phyloP scores from a whole-genome alignment of 108 stramenopile species.

The Licmophora abbreviata region DNA sequence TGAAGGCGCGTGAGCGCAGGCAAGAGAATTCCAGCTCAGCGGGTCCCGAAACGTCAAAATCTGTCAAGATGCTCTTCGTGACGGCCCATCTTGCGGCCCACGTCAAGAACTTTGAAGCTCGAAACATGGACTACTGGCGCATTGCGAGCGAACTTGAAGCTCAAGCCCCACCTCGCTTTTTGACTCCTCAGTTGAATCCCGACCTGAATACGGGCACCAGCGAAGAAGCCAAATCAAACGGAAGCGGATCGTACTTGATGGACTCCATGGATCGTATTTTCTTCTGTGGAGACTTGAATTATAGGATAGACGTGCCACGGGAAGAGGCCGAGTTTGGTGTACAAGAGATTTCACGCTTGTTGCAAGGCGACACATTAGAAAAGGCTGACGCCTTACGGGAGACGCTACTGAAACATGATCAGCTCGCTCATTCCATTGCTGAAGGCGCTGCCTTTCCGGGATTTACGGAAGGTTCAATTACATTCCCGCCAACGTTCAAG shows the following conservation, averaged over 20 bases:
- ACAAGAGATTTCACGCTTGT: slow-evolving; percentile 2
- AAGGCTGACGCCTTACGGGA: slow-evolving; percentile 19
- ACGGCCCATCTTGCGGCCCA: slow-evolving; percentile 85
- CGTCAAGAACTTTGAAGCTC: slow-evolving; percentile 73
- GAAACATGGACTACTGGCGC: slow-evolving; percentile 81
- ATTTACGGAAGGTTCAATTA: slow-evolving; percentile 68
- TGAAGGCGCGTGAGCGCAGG: slow-evolving; percentile 40
- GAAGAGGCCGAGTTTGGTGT: slow-evolving; percentile 58
- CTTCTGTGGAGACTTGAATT: slow-evolving; percentile 84
- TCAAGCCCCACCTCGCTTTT: slow-evolving; percentile 66
- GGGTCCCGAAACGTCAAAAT: not conserved
- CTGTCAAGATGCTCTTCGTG: slow-evolving; percentile 65
- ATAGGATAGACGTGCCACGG: slow-evolving; percentile 72
- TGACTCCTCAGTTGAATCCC: slow-evolving; percentile 23
- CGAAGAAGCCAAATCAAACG: slow-evolving; percentile 3
- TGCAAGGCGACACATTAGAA: not conserved
- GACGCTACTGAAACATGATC: slow-evolving; percentile 58
- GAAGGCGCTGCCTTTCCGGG: slow-evolving; percentile 60
- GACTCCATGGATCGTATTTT: slow-evolving; percentile 70
- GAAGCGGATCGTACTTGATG: slow-evolving; percentile 47
- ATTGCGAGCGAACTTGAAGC: slow-evolving; percentile 75
- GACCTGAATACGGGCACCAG: slow-evolving; percentile 10
- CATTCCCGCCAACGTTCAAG: slow-evolving; percentile 82
- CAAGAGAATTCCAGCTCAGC: slow-evolving; percentile 1
- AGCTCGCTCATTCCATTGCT: slow-evolving; percentile 50